Conservation (phyloP, 768 basidiomycete species). For the Psilocybe subaeruginosa region DNA sequence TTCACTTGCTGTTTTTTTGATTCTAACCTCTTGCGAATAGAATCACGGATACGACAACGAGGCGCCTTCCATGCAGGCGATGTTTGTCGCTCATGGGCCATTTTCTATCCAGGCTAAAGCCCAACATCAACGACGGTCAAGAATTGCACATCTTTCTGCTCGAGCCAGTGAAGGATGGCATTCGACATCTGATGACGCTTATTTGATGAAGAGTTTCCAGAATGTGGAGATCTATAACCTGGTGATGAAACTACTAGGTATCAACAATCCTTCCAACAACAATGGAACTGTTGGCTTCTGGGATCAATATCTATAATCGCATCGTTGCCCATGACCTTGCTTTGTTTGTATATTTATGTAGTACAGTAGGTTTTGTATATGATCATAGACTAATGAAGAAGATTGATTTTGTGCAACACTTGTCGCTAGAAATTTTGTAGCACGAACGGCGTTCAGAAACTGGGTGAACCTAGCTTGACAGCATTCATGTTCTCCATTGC, state of each 20-base stretch:
- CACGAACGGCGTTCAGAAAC: too few species aligned
- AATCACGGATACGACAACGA: slow-evolving; percentile 92
- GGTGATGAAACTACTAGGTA: slow-evolving; percentile 72
- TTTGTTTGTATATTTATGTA: not conserved
- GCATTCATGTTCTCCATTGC: too few species aligned
- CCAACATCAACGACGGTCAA: slow-evolving; percentile 40
- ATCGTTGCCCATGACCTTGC: not conserved
- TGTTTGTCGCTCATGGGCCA: slow-evolving; percentile 92
- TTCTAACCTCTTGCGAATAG: slow-evolving; percentile 34
- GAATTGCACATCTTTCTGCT: slow-evolving; percentile 11
- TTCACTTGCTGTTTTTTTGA: not conserved
- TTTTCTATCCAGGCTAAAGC: slow-evolving; percentile 74
- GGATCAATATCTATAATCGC: slow-evolving; percentile 66
- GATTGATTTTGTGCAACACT: too few species aligned
- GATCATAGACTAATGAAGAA: not conserved
- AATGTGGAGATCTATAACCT: slow-evolving; percentile 90
- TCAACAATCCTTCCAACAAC: slow-evolving; percentile 58
- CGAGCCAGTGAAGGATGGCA: slow-evolving; percentile 59
- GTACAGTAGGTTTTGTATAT: not conserved
- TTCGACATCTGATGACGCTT: slow-evolving; percentile 62
- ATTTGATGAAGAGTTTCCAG: slow-evolving; percentile 80
- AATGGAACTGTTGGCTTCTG: slow-evolving; percentile 87
- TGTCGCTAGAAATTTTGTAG: too few species aligned
- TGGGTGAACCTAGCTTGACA: too few species aligned
- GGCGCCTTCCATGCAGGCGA: slow-evolving; percentile 78